phyloP scores from a whole-genome alignment of 1,284 basidiomycete genomes.

The Phellinidium pouzarii region DNA sequence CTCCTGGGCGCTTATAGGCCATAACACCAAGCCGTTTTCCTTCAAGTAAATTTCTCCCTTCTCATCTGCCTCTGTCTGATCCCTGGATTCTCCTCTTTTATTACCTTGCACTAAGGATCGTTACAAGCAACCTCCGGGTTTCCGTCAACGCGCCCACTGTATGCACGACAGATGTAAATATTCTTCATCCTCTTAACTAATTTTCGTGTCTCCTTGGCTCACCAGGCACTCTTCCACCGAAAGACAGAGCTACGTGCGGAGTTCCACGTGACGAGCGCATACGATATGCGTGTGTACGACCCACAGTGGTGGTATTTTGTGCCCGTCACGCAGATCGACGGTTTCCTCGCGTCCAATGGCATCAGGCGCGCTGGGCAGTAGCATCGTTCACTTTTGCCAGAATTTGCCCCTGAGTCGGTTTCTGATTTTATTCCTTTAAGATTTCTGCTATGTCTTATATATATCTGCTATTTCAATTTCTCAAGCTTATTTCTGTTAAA shows the following conservation, averaged over 20 bases:
- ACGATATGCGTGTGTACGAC: slow-evolving; percentile 14
- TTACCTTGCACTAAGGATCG: slow-evolving; percentile 3
- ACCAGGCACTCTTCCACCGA: slow-evolving; percentile 3
- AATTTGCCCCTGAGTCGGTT: no score
- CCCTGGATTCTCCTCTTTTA: not conserved
- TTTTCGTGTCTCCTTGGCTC: not conserved
- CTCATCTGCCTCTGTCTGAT: not conserved
- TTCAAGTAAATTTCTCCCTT: slow-evolving; percentile 7
- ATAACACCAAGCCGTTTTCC: slow-evolving; percentile 11
- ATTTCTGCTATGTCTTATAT: no score
- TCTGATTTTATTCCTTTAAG: no score
- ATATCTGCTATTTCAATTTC: no score
- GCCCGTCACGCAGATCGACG: slow-evolving; percentile 11
- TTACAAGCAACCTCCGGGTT: slow-evolving; percentile 11
- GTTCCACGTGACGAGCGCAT: slow-evolving; percentile 13
- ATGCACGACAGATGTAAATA: slow-evolving; percentile 1
- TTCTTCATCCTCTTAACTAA: not conserved
- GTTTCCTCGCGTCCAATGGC: slow-evolving; percentile 8
- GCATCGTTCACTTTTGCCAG: no score
- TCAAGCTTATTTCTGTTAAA: no score
- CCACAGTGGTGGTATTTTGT: slow-evolving; percentile 18
- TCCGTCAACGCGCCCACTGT: slow-evolving; percentile 16
- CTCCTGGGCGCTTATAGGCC: slow-evolving; percentile 10
- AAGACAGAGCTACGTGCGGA: slow-evolving; percentile 9
- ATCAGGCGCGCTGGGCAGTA: slow-evolving; percentile 2